Conservation (phyloP, 2,329 filamentous ascomycete species). For the Ophiostoma sp. region DNA sequence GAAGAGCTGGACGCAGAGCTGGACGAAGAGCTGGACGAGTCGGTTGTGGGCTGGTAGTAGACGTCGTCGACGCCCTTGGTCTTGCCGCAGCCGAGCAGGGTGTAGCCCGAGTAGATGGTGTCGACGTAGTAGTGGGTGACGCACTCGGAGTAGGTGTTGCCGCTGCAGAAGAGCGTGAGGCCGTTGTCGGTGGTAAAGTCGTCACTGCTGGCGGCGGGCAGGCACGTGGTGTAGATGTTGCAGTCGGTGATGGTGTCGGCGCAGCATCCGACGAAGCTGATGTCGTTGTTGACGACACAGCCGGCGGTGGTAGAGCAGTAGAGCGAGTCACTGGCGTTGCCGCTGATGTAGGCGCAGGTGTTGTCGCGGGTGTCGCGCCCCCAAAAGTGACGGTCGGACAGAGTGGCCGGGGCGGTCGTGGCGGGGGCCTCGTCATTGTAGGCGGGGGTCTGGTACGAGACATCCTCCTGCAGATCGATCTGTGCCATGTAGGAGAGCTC, state of each 20-base stretch:
- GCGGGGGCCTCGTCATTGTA: constrained; percentile 24
- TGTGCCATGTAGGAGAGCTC: constrained; percentile 28
- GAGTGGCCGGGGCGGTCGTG: constrained; percentile 24
- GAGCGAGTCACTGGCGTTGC: constrained; percentile 30
- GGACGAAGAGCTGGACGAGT: constrained; percentile 12
- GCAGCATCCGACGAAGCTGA: constrained; percentile 34
- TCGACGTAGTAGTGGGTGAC: constrained; percentile 33
- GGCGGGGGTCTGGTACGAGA: neutral
- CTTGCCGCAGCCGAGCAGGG: constrained; percentile 32
- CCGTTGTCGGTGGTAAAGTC: constrained; percentile 30
- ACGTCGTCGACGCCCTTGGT: constrained; percentile 28
- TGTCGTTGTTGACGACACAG: constrained; percentile 33
- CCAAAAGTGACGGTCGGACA: constrained; percentile 22
- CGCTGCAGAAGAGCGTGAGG: constrained; percentile 32
- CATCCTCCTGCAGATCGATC: constrained; percentile 19
- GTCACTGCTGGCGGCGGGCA: constrained; percentile 29
- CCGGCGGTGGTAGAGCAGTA: constrained; percentile 31
- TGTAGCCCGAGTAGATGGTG: constrained; percentile 30
- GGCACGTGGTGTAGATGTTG: constrained; percentile 26
- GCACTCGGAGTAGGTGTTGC: constrained; percentile 31
- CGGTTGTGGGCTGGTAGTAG: constrained; percentile 27
- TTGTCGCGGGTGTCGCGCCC: constrained; percentile 31
- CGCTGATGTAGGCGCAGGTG: constrained; percentile 35
- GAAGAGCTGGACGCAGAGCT: neutral
- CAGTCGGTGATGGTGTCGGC: constrained; percentile 24